Base-by-base conservation (phyloP, 2,329 filamentous ascomycete genomes). In the Elsinoe fawcettii region DNA sequence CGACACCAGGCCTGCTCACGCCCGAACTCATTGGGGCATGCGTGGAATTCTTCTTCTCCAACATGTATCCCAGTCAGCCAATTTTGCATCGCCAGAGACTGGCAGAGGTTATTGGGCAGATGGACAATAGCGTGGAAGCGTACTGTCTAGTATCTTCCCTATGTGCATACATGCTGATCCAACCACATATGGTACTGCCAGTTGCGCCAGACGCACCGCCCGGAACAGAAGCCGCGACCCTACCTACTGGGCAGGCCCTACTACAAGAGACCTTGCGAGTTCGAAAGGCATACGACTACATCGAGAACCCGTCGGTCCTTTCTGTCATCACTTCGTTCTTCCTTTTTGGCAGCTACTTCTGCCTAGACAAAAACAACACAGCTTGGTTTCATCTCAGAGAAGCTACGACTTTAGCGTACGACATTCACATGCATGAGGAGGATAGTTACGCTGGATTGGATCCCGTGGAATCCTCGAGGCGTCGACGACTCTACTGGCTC, bases 21-120 rank as follows among this genome's bases (percentile, higher is more conserved):
- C 67, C 73, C 71, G 66, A 76, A 71, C 61, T 82, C 71, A 67
- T 80, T 65, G 69, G 75, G 43, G 69, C 68, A 55, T 84, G 81
- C 65, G 73, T 84, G 58, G 80, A 84, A 44, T 80, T 81, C 61
- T 85, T 81, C 70, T 81, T 83, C 69, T 72, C 76, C 63, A 76
- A 83, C 65, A 76, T 85, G 55, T 85, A 85, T 62, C 80, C 81
- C n/a, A 81, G 81, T 55, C 81, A 83, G 73, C 82, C 82, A 0
- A 75, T 85, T 3, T 68, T 85, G 6, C 78, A 83, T 61, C 73
- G 73, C 37, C 69, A 73, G 59, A 71, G 70, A 55, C 70, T 76
- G 56, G 80, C 81, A 65, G 79, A 82, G 44, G 74, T 74, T 7
- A 72, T 82, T 46, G 73, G 77, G 46, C 73, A 73, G 62, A 79